These are phyloP conservation scores for Rubia tinctorum DNA, from an alignment of 305 asterid genomes.

Conservation along the genomic window DNA sequence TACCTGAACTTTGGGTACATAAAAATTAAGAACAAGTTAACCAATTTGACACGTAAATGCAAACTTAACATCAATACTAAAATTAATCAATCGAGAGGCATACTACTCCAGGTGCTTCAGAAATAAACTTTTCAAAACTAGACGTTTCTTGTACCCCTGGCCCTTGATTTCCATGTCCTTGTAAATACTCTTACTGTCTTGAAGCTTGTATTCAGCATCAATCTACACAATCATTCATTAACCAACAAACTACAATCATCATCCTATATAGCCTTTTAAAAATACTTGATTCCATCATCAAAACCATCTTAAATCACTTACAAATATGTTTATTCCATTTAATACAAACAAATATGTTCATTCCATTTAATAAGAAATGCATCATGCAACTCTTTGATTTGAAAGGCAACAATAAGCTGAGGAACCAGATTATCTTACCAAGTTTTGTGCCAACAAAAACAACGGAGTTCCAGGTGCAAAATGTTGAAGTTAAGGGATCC, in stretches of 20 bases:
- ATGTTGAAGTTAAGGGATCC: conserved; percentile 99
- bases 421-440: conserved; percentile 40
- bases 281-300: too few species aligned
- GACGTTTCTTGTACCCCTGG: conserved; percentile 73
- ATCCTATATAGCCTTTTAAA: too few species aligned
- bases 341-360: too few species aligned
- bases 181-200: conserved; percentile 70
- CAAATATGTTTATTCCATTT: too few species aligned
- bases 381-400: too few species aligned
- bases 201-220: conserved; percentile 93
- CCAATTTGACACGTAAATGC: too few species aligned
- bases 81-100: conserved; percentile 21
- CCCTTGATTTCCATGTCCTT: conserved; percentile 75
- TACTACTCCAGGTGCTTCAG: conserved; percentile 92
- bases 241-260: neutral
- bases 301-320: too few species aligned
- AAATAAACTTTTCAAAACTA: conserved; percentile 57
- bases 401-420: neutral
- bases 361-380: too few species aligned
- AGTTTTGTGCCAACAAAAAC: conserved; percentile 91
- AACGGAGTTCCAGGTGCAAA: conserved; percentile 88
- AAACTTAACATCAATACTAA: neutral
- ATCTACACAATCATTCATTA: conserved; percentile 45
- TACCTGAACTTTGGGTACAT: conserved; percentile 64
- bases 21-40: conserved; percentile 8